phyloP scores from a whole-genome alignment of 2,329 filamentous ascomycete genomes.

The Sporothrix mexicana region DNA sequence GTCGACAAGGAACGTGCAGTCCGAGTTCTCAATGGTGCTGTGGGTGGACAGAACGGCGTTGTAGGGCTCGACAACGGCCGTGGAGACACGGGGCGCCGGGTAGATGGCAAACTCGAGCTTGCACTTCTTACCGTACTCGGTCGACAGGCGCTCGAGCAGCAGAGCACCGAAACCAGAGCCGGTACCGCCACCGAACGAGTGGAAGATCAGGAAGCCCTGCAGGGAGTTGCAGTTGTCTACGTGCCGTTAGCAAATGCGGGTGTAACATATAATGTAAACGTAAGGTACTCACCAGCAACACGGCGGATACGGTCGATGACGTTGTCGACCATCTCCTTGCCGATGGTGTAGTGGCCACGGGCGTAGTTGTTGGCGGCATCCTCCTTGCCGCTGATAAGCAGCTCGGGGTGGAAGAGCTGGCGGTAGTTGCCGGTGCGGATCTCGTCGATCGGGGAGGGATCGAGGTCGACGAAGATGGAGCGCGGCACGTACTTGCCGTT shows the following conservation, averaged over 20 bases:
- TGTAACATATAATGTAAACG: too few species aligned
- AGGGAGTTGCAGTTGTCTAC: constrained; percentile 74
- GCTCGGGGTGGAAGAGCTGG: constrained; percentile 74
- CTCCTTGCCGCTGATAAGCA: constrained; percentile 75
- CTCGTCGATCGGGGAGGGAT: constrained; percentile 75
- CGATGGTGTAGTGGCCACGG: constrained; percentile 76
- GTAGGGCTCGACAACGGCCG: constrained; percentile 75
- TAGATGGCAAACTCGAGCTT: constrained; percentile 78
- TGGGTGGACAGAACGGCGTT: constrained; percentile 75
- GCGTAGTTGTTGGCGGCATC: constrained; percentile 81
- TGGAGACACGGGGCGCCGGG: constrained; percentile 72
- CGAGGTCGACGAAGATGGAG: constrained; percentile 74
- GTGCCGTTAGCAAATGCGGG: background rate
- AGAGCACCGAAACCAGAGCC: constrained; percentile 76
- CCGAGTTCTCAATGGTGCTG: constrained; percentile 78
- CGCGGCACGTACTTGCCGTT: constrained; percentile 74
- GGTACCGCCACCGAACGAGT: constrained; percentile 75
- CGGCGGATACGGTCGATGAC: constrained; percentile 74
- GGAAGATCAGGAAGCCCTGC: constrained; percentile 76
- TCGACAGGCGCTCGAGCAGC: constrained; percentile 73
- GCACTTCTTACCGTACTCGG: constrained; percentile 77
- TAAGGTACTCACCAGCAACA: constrained; percentile 62
- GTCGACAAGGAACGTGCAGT: constrained; percentile 78
- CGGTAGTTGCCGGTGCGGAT: constrained; percentile 72
- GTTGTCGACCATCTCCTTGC: constrained; percentile 75